Evolutionary conservation across 2,329 filamentous ascomycete genomes (phyloP).

Genomic region (Phaeosphaeriaceae sp.): DNA sequence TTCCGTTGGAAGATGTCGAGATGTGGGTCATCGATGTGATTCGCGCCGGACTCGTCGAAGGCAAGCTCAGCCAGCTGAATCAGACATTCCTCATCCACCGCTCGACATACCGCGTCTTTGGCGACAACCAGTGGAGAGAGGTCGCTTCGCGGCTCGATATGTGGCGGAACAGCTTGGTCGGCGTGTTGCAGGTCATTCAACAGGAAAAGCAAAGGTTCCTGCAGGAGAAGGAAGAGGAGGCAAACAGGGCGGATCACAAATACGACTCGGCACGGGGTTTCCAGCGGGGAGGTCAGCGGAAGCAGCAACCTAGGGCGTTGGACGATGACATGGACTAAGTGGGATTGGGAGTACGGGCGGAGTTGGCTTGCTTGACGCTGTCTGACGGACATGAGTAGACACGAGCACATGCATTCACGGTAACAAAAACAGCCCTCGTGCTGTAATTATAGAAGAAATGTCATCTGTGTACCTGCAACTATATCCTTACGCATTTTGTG

Average conservation of each 20-base stretch:
- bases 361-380: slow-evolving; percentile 10
- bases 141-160: slow-evolving; percentile 88
- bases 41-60: slow-evolving; percentile 92
- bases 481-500: slow-evolving; percentile 17
- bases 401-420: slow-evolving; percentile 34
- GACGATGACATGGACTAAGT: slow-evolving; percentile 46
- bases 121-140: slow-evolving; percentile 97
- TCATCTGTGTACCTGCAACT: slow-evolving; percentile 26
- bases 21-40: slow-evolving; percentile 99
- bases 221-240: slow-evolving; percentile 78
- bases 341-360: neutral
- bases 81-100: slow-evolving; percentile 95
- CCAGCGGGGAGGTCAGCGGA: slow-evolving; percentile 29
- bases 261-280: slow-evolving; percentile 47
- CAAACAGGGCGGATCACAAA: slow-evolving; percentile 74
- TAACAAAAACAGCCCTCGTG: slow-evolving; percentile 37
- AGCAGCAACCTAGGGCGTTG: slow-evolving; percentile 41
- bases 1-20: slow-evolving; percentile 85
- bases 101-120: slow-evolving; percentile 95
- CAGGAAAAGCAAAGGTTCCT: slow-evolving; percentile 82
- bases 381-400: slow-evolving; percentile 12
- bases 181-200: slow-evolving; percentile 79
- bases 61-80: slow-evolving; percentile 92
- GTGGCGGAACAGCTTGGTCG: slow-evolving; percentile 83
- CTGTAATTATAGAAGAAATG: slow-evolving; percentile 38